phyloP scores from a whole-genome alignment of 1,284 basidiomycete genomes.

The Erythrobasidium hasegawianum region DNA sequence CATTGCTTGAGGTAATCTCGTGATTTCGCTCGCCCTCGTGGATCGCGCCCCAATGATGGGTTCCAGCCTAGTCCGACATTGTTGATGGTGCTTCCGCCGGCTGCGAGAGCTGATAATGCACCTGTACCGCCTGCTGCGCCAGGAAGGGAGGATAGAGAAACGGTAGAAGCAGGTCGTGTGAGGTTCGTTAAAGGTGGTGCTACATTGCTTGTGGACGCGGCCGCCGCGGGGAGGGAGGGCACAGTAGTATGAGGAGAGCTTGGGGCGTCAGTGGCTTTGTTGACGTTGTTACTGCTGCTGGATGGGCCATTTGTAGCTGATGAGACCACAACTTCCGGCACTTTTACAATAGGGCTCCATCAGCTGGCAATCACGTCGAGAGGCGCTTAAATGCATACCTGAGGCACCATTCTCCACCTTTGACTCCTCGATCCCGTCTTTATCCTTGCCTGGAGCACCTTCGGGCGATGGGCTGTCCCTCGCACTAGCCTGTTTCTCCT shows the following conservation, averaged over 20 bases:
- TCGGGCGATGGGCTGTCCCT: conserved; percentile 12
- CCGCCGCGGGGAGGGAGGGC: no score
- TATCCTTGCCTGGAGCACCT: neutral
- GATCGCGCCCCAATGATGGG: conserved; percentile 59
- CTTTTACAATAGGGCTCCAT: neutral
- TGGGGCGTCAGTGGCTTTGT: no score
- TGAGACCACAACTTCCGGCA: conserved; percentile 28
- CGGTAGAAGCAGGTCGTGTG: neutral
- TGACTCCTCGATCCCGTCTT: neutral
- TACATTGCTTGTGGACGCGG: no score
- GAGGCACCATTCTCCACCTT: neutral
- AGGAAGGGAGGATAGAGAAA: conserved; percentile 10
- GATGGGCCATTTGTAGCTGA: neutral
- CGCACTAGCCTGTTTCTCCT: conserved; percentile 7
- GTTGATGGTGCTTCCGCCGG: conserved; percentile 18
- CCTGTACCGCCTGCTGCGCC: conserved; percentile 5
- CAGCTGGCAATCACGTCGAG: neutral
- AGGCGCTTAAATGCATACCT: neutral
- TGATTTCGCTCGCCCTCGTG: conserved; percentile 87
- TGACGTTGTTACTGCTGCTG: no score
- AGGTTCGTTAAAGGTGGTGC: no score
- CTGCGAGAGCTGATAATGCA: neutral
- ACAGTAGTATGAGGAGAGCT: no score
- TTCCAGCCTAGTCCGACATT: conserved; percentile 22
- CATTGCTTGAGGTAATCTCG: conserved; percentile 98